Percentiles rank a stretch among this genome's conserved stretches.
Evolutionary conservation across 2,329 filamentous ascomycete species (phyloP).

Genomic region (Trichoderma atroviride): DNA sequence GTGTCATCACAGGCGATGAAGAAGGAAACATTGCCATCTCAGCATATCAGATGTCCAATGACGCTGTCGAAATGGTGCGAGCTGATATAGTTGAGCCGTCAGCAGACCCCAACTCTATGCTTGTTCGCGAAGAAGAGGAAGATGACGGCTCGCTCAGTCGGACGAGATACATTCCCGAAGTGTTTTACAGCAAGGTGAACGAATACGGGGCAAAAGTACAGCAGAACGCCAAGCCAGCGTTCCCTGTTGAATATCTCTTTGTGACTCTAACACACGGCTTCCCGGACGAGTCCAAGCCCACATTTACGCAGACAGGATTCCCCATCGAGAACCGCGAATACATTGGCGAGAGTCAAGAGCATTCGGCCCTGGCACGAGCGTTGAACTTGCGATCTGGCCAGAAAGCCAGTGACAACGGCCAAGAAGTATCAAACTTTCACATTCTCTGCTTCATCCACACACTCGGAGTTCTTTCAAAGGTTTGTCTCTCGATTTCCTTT

Average conservation of each 20-base stretch:
- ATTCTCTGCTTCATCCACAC: conserved; percentile 83
- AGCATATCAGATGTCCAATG: conserved; percentile 92
- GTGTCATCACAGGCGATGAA: conserved; percentile 91
- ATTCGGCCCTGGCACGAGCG: conserved; percentile 66
- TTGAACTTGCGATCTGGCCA: conserved; percentile 65
- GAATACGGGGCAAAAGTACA: conserved; percentile 96
- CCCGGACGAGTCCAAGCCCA: conserved; percentile 74
- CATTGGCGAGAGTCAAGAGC: conserved; percentile 83
- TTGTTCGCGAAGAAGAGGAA: conserved; percentile 90
- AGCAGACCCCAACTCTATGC: conserved; percentile 89
- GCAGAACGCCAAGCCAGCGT: conserved; percentile 93
- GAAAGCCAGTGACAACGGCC: conserved; percentile 62
- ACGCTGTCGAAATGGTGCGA: conserved; percentile 94
- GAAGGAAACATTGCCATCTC: conserved; percentile 85
- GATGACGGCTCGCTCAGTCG: conserved; percentile 69
- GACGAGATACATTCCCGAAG: conserved; percentile 91
- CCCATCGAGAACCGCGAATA: conserved; percentile 89
- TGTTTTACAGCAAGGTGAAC: conserved; percentile 94
- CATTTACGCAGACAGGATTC: conserved; percentile 75
- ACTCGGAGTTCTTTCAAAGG: conserved; percentile 82
- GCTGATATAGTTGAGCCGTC: conserved; percentile 95
- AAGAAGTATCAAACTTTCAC: conserved; percentile 88
- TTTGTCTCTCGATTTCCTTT: conserved; percentile 47
- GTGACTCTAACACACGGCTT: conserved; percentile 97
- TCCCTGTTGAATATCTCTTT: conserved; percentile 94